phyloP scores from a whole-genome alignment of 2,329 filamentous ascomycete species.

The Scedosporium apiospermum region DNA sequence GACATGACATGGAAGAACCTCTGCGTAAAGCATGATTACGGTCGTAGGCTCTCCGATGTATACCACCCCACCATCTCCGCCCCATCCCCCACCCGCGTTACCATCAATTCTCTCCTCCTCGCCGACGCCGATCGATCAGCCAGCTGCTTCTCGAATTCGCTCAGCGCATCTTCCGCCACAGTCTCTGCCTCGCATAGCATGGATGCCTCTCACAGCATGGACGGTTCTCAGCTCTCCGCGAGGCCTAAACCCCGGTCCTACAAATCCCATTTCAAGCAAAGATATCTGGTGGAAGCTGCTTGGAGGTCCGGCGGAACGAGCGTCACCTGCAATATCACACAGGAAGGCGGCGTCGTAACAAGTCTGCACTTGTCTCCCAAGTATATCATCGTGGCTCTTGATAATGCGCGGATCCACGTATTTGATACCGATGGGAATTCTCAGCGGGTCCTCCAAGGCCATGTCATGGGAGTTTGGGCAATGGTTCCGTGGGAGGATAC shows the following conservation, averaged over 20 bases:
- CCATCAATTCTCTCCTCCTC: slow-evolving; percentile 1
- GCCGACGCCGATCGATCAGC: background rate
- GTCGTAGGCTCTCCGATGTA: slow-evolving; percentile 45
- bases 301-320: slow-evolving; percentile 89
- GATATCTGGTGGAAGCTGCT: slow-evolving; percentile 92
- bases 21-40: slow-evolving; percentile 92
- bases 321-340: slow-evolving; percentile 79
- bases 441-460: slow-evolving; percentile 81
- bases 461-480: slow-evolving; percentile 99
- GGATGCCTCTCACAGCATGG: slow-evolving; percentile 42
- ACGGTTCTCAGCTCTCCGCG: slow-evolving; percentile 31
- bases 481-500: slow-evolving; percentile 98
- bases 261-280: slow-evolving; percentile 94
- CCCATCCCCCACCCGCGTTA: slow-evolving; percentile 1
- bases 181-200: slow-evolving; percentile 25
- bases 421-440: slow-evolving; percentile 87
- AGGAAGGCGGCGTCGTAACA: slow-evolving; percentile 93
- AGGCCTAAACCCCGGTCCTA: slow-evolving; percentile 70
- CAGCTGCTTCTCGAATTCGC: slow-evolving; percentile 16
- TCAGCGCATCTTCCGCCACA: slow-evolving; percentile 36
- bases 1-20: slow-evolving; percentile 98
- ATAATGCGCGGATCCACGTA: slow-evolving; percentile 97
- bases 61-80: slow-evolving; percentile 11
- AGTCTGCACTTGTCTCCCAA: slow-evolving; percentile 89
- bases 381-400: slow-evolving; percentile 94